Conservation (phyloP, 768 basidiomycete genomes). For the Mycena rosella region DNA sequence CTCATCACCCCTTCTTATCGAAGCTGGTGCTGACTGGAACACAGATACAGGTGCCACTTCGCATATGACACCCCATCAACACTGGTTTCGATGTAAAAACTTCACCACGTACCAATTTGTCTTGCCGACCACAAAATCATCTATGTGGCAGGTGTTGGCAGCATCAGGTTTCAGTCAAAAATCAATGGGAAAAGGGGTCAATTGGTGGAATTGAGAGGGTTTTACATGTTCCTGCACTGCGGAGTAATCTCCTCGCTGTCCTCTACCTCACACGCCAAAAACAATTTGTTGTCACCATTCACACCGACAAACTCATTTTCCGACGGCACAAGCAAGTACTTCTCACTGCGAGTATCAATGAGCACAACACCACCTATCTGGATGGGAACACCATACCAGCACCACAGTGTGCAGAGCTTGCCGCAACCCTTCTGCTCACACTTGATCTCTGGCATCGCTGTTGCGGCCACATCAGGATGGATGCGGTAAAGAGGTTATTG, state of each 20-base stretch:
- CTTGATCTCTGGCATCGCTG: constrained; percentile 41
- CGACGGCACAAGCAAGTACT: background rate
- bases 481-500: background rate
- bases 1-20: constrained; percentile 17
- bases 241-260: constrained; percentile 22
- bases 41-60: constrained; percentile 48
- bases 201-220: constrained; percentile 38
- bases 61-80: constrained; percentile 48
- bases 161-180: constrained; percentile 40
- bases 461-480: constrained; percentile 35
- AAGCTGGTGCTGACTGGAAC: constrained; percentile 39
- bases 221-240: constrained; percentile 39
- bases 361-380: constrained; percentile 37
- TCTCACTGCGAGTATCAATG: constrained; percentile 22
- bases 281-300: constrained; percentile 19
- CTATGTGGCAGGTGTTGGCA: constrained; percentile 43
- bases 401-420: background rate
- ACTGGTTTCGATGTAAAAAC: constrained; percentile 42
- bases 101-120: constrained; percentile 40
- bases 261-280: constrained; percentile 28
- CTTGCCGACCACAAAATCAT: constrained; percentile 42
- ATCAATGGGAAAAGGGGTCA: constrained; percentile 10
- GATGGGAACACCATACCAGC: constrained; percentile 31
- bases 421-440: constrained; percentile 24
- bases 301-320: constrained; percentile 10